Percentiles rank a stretch among this genome's conserved stretches.
These are phyloP conservation scores for Lactifluus piperatus DNA, from an alignment of 768 basidiomycete genomes.

Conservation along the genomic window DNA sequence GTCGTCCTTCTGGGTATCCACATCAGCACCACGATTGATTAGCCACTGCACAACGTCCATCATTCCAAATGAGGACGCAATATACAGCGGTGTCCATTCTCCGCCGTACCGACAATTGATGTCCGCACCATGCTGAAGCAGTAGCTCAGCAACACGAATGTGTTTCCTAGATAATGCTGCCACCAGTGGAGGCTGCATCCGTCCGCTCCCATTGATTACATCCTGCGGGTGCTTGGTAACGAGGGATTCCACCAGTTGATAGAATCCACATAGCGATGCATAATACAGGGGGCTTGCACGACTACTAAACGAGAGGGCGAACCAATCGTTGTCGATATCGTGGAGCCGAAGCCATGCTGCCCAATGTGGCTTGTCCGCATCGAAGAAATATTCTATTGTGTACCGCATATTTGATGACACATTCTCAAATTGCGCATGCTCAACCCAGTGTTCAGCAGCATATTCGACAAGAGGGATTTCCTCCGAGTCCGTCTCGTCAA, in stretches of 20 bases:
- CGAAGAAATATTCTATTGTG: neutral
- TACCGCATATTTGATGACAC: neutral
- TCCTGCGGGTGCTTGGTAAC: neutral
- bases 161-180: neutral
- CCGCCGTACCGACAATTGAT: neutral
- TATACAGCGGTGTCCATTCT: rapidly evolving
- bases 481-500: neutral
- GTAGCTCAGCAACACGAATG: neutral
- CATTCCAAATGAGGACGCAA: neutral
- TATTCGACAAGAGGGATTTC: neutral
- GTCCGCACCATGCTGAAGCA: neutral
- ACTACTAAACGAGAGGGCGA: rapidly evolving
- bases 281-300: neutral
- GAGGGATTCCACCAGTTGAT: neutral
- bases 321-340: neutral
- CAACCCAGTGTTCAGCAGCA: neutral
- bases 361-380: neutral
- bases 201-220: neutral
- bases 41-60: neutral
- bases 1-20: neutral
- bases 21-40: neutral
- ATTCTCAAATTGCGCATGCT: neutral
- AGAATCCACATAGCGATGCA: neutral
- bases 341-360: neutral
- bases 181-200: neutral